phyloP scores from a whole-genome alignment of 2,329 filamentous ascomycete species.

The Clathrospora elynae region DNA sequence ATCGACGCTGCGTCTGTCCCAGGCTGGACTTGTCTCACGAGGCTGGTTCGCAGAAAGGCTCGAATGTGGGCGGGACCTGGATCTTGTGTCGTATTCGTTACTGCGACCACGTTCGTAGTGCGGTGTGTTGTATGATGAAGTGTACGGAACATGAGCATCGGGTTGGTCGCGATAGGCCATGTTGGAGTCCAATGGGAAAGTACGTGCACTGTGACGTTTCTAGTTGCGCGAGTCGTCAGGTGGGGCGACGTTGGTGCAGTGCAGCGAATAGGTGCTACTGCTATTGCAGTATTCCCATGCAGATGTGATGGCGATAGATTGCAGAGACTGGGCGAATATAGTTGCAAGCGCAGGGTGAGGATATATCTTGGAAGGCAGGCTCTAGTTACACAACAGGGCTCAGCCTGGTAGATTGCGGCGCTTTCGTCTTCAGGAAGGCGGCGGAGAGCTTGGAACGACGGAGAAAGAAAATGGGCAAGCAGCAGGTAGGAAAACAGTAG shows the following conservation, averaged over 20 bases:
- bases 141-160: conserved; percentile 22
- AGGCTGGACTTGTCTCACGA: conserved; percentile 13
- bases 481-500: conserved; percentile 9
- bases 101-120: conserved; percentile 34
- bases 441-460: conserved; percentile 12
- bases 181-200: conserved; percentile 22
- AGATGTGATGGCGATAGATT: conserved; percentile 17
- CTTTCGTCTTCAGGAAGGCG: conserved; percentile 21
- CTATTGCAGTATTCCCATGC: conserved; percentile 29
- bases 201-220: conserved; percentile 26
- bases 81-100: conserved; percentile 29
- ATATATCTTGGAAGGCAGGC: conserved; percentile 8
- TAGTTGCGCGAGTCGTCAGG: conserved; percentile 12
- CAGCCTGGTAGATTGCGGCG: conserved; percentile 23
- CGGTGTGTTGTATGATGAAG: conserved; percentile 28
- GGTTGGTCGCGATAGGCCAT: conserved; percentile 27
- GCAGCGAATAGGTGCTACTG: conserved; percentile 29
- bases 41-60: conserved; percentile 37
- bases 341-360: conserved; percentile 8
- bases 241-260: conserved; percentile 17
- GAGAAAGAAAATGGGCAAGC: conserved; percentile 11
- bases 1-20: conserved; percentile 12
- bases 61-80: conserved; percentile 37
- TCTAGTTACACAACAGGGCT: conserved; percentile 18
- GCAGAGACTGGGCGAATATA: conserved; percentile 11